These are phyloP conservation scores for Pyrus communis DNA, from an alignment of 306 rosid genomes.

Conservation along the genomic window DNA sequence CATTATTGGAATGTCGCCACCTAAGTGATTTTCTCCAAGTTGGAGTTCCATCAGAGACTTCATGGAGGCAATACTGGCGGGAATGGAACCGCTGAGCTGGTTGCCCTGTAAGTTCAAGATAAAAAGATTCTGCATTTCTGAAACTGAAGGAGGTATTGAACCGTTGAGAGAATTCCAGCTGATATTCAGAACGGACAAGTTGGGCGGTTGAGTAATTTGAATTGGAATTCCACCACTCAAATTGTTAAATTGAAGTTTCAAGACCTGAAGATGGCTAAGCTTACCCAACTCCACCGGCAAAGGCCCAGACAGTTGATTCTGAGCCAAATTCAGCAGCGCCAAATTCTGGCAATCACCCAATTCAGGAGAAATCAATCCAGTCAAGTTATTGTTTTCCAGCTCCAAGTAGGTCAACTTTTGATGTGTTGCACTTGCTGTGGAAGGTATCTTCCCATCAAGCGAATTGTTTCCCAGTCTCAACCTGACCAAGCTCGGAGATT, in stretches of 20 bases:
- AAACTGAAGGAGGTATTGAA: constrained; percentile 42
- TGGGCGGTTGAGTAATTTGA: constrained; percentile 18
- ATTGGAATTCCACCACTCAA: constrained; percentile 52
- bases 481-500: constrained; percentile 46
- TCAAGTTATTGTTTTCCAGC: constrained; percentile 43
- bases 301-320: constrained; percentile 36
- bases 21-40: constrained; percentile 54
- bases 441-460: constrained; percentile 39
- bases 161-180: constrained; percentile 63
- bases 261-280: constrained; percentile 48
- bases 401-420: constrained; percentile 52
- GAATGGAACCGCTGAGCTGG: constrained; percentile 54
- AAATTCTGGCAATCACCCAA: constrained; percentile 40
- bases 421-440: neutral
- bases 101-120: constrained; percentile 49
- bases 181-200: constrained; percentile 40
- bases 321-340: constrained; percentile 64
- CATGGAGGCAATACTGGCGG: constrained; percentile 21
- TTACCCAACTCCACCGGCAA: constrained; percentile 45
- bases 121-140: constrained; percentile 24
- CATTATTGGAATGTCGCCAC: constrained; percentile 55
- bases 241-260: constrained; percentile 53
- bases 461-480: constrained; percentile 64
- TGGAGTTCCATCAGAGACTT: constrained; percentile 44
- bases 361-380: constrained; percentile 39